Base-by-base conservation (phyloP, 495 filamentous ascomycete species). In the Friedmanniomyces endolithicus region DNA sequence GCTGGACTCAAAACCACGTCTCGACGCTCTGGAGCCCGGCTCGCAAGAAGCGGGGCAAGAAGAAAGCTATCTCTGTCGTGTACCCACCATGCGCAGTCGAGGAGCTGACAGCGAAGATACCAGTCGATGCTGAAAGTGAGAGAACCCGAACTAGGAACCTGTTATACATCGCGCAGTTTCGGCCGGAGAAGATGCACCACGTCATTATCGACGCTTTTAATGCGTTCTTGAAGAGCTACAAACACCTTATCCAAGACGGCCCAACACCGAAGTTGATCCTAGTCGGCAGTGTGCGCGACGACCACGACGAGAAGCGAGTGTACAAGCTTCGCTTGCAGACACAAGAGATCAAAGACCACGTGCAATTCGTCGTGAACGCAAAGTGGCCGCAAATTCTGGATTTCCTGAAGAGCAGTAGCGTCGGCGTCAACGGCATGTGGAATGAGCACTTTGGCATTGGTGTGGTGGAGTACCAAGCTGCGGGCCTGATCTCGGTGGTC, bases 381-480 rank as follows among this genome's bases (percentile, higher is more conserved):
- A 77, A 82, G 37, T 97, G 90, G 89, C 79, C 83, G 6, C 78
- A 87, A 55, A 85, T 98, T 40, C 75, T 94, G 12, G 74, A 81
- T 22, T 87, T 87, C 78, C 74, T 97, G 44, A 70, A 78, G 37
- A 76, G 72, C 20, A 77, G 82, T 29, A 89, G 79, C 50, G 75
- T 97, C 23, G 92, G 92, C 34, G 87, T 92, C 2, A 98, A 98
- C 63, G 89, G 82, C 52, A 98, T 98, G 92, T 98, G 94, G 92
- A 97, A 95, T 65, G 92, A 98, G 71, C 92, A 98, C 69, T 98
- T 97, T 64, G 94, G 92, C 17, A 98, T 98, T 58, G 92, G 92
- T 6, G 90, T 97, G 17, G 92, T 98, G 6, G 92, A 98, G 71
- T 98, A 98, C 65, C 92, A 95, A 68, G 92, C 92, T 8, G 94